A percentile compares a stretch with the other conserved stretches of the same genome.
Evolutionary conservation across 2,329 filamentous ascomycete genomes (phyloP).

Genomic region (Metarhizium guizhouense): DNA sequence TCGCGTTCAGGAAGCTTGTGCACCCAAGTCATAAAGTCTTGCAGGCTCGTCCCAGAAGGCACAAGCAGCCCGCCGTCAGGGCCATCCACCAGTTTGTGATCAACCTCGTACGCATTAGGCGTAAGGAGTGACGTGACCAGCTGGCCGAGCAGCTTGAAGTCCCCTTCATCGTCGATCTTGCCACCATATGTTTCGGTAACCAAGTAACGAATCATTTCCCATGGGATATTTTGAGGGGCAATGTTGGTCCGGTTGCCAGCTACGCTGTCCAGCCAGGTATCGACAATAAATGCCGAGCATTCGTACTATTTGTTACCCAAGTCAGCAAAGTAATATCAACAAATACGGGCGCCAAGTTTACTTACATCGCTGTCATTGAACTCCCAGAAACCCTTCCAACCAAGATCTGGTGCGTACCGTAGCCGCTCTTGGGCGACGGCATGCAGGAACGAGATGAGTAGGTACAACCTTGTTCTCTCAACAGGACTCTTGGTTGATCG

Average conservation of each 20-base stretch:
- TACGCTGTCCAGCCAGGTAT: conserved; percentile 81
- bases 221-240: conserved; percentile 86
- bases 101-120: conserved; percentile 81
- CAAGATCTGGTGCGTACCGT: conserved; percentile 84
- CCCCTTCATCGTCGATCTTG: conserved; percentile 87
- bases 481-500: conserved; percentile 75
- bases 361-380: conserved; percentile 98
- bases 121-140: conserved; percentile 76
- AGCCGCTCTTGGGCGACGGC: conserved; percentile 92
- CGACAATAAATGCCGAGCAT: conserved; percentile 92
- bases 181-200: conserved; percentile 94
- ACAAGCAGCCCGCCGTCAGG: conserved; percentile 57
- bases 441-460: conserved; percentile 88
- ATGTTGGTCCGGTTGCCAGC: conserved; percentile 85
- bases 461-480: conserved; percentile 81
- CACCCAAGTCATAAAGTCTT: conserved; percentile 87
- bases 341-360: conserved; percentile 16
- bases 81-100: conserved; percentile 77
- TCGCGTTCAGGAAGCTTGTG: conserved; percentile 88
- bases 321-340: conserved; percentile 8
- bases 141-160: conserved; percentile 64
- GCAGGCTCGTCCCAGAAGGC: conserved; percentile 70
- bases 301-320: conserved; percentile 61
- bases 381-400: conserved; percentile 99
- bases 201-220: conserved; percentile 88